Evolutionary conservation across 2,329 filamentous ascomycete species (phyloP), one percentile per base, ranked within the genome.

Genomic region (Ascochyta clinopodiicola): DNA sequence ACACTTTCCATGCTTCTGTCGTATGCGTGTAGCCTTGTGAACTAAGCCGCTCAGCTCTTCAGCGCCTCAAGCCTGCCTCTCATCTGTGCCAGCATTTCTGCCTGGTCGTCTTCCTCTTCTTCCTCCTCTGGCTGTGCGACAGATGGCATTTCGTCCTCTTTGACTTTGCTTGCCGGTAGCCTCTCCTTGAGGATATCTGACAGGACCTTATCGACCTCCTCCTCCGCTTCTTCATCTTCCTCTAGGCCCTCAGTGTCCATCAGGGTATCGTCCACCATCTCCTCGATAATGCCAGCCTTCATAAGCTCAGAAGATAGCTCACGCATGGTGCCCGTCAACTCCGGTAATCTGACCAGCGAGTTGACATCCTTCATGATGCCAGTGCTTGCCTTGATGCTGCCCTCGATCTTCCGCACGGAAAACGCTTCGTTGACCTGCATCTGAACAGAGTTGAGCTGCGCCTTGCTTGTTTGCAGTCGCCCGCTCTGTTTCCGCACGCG

Each of bases 371-470:
- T 94, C 95, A 99, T 98, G 66, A 99, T 93, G 39, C 91, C 90
- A 8, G 94, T 93, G 66, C 88, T 91, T 37, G 90, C 88, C 64
- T 86, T 85, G 71, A 99, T 92, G 69, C 89, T 92, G 40, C 93
- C 94, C 78, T 98, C 93, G 61, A 99, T 98, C 82, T 96, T 96
- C 66, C 92, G 88, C 68, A 98, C 88, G 1, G 92, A 91, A 76
- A 98, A 98, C 1, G 95, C 93, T 79, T 98, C 94, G 71, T 93
- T 92, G 71, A 99, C 94, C 78, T 98, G 95, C 92, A 98, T 96
- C 77, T 94, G 89, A 38, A 99, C 94, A 64, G 89, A 94, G 73
- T 88, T 88, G 43, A 99, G 85, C 78, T 98, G 95, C 2, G 95
- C 95, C 74, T 96, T 96, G 68, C 88, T 89, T 0, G 94, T 98